A percentile compares a stretch with the other conserved stretches of the same genome.
Conservation (phyloP, 768 basidiomycete species). For the Lactarius hatsudake region DNA sequence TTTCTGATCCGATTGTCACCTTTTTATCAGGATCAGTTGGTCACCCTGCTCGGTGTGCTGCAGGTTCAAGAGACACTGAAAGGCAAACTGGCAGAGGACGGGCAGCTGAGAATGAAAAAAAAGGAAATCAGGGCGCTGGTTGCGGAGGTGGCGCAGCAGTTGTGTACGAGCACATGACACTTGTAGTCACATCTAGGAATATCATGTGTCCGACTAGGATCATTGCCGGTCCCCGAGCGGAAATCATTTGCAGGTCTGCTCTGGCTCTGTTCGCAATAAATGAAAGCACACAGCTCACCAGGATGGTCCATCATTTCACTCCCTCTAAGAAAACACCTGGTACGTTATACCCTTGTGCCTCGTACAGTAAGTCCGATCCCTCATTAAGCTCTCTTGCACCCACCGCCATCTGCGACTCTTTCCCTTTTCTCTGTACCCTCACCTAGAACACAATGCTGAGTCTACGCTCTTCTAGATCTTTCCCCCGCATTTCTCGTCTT, state of each 20-base stretch:
- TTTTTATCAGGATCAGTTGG: slow-evolving; percentile 51
- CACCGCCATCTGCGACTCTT: neutral
- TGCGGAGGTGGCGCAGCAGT: slow-evolving; percentile 54
- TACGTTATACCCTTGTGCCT: neutral
- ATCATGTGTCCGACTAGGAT: neutral
- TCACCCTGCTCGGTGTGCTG: slow-evolving; percentile 66
- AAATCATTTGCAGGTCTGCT: neutral
- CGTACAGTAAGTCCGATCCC: neutral
- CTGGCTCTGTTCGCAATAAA: neutral
- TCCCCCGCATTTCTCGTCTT: slow-evolving; percentile 7
- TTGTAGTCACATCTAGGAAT: neutral
- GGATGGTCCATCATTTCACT: neutral
- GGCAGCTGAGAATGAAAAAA: slow-evolving; percentile 56
- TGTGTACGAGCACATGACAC: slow-evolving; percentile 31
- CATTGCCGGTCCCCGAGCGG: neutral
- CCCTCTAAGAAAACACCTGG: neutral
- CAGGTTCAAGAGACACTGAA: slow-evolving; percentile 55
- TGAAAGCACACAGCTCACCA: neutral
- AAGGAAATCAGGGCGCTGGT: slow-evolving; percentile 64
- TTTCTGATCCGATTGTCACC: slow-evolving; percentile 77
- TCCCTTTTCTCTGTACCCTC: neutral
- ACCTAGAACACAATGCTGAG: slow-evolving; percentile 9
- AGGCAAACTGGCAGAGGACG: slow-evolving; percentile 50
- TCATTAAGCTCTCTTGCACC: neutral
- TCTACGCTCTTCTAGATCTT: slow-evolving; percentile 7